phyloP scores from a whole-genome alignment of 2,329 filamentous ascomycete genomes.

The Neofusicoccum ribis region DNA sequence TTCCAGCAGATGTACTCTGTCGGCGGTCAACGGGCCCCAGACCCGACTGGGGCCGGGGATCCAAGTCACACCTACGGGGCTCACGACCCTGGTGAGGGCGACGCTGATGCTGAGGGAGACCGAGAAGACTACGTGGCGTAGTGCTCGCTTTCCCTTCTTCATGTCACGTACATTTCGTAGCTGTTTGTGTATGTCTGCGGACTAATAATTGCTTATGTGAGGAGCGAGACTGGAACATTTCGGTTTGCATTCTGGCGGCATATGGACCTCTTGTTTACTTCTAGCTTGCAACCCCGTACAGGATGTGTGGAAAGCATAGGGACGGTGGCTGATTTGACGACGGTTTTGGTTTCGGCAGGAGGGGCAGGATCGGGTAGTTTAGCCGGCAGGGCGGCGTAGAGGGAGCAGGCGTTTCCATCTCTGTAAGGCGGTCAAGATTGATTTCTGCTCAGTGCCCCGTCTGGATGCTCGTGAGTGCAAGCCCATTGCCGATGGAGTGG shows the following conservation, averaged over 20 bases:
- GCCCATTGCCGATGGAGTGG: background rate
- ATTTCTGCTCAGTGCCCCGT: constrained; percentile 1
- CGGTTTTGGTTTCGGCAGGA: constrained; percentile 6
- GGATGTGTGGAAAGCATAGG: constrained; percentile 7
- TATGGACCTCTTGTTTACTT: constrained; percentile 4
- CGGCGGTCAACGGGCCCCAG: constrained; percentile 39
- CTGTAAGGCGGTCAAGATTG: constrained; percentile 17
- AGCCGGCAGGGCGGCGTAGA: constrained; percentile 16
- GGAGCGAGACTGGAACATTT: constrained; percentile 13
- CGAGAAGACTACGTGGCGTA: constrained; percentile 37
- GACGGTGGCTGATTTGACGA: constrained; percentile 8
- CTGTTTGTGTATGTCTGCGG: constrained; percentile 2
- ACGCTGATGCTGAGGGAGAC: constrained; percentile 42
- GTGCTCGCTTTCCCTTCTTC: background rate
- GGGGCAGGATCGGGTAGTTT: constrained; percentile 4
- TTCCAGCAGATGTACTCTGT: constrained; percentile 39
- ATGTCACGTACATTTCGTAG: constrained; percentile 2
- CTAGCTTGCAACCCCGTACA: background rate
- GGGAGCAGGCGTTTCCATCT: constrained; percentile 18
- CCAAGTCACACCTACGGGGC: constrained; percentile 38
- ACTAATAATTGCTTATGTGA: constrained; percentile 1
- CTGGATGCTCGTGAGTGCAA: background rate
- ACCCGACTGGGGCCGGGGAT: constrained; percentile 37
- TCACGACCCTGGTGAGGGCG: constrained; percentile 35
- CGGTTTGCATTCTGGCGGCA: constrained; percentile 16